Conservation (phyloP, 805 yeast genomes). For the Yarrowia hollandica region DNA sequence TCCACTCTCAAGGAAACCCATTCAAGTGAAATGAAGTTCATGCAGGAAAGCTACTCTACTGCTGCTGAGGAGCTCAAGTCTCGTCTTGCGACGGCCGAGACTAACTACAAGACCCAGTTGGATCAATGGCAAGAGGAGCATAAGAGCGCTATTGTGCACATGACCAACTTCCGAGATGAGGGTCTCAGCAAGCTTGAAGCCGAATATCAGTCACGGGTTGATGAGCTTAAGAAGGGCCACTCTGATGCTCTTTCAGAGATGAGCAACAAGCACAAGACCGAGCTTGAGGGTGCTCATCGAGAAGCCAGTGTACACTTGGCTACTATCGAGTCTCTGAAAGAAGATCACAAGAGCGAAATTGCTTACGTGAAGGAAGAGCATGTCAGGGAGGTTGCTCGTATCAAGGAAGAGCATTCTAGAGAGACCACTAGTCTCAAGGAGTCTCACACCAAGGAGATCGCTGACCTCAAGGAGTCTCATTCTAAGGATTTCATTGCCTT, state of each 20-base stretch:
- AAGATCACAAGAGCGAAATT: neutral
- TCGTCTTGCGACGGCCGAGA: neutral
- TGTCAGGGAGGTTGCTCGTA: neutral
- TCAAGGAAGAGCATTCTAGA: neutral
- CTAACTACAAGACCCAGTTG: neutral
- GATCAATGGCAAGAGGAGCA: neutral
- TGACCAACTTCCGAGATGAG: neutral
- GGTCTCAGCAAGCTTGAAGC: constrained; percentile 5
- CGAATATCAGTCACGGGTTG: neutral
- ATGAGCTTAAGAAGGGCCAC: neutral
- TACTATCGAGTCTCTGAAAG: neutral
- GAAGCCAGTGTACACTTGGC: neutral
- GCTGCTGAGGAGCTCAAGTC: neutral
- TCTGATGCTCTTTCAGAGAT: neutral
- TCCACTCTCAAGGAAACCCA: neutral
- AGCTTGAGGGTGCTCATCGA: neutral
- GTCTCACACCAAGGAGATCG: neutral
- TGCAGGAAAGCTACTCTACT: neutral
- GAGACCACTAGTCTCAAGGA: neutral
- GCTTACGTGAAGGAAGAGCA: neutral
- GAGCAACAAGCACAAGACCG: neutral
- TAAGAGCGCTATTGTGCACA: neutral
- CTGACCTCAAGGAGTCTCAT: neutral
- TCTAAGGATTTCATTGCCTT: neutral
- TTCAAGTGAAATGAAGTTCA: neutral